Evolutionary conservation across 2,329 filamentous ascomycete species (phyloP).

Genomic region (Diaporthe ampelina): DNA sequence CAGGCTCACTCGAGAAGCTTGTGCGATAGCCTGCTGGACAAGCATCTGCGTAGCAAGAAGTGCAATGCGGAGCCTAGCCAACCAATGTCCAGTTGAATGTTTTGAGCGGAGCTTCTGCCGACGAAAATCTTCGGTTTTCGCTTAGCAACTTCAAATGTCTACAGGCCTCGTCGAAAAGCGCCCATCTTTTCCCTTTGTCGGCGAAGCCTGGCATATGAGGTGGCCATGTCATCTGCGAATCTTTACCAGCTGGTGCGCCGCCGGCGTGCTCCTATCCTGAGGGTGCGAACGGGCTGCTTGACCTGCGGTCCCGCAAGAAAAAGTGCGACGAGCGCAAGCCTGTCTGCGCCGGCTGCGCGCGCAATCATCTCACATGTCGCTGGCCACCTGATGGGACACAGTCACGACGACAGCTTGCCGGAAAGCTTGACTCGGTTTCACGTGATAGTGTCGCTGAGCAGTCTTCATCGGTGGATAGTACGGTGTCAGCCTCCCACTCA

Average conservation of each 20-base stretch:
- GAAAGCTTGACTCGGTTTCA: background rate
- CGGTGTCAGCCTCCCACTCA: background rate
- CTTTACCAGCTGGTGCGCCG: background rate
- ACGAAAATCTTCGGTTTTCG: background rate
- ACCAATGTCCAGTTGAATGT: too few relatives aligned
- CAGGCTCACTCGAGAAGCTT: too few relatives aligned
- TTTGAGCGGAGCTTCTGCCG: too few relatives aligned
- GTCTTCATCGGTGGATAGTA: background rate
- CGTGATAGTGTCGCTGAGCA: background rate
- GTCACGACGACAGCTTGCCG: background rate
- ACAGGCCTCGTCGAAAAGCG: too few relatives aligned
- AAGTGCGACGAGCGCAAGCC: background rate
- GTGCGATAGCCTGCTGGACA: too few relatives aligned
- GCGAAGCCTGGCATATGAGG: background rate
- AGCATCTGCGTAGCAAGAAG: too few relatives aligned
- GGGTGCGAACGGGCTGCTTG: background rate
- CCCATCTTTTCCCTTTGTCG: background rate
- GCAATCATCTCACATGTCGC: background rate
- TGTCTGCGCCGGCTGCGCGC: background rate
- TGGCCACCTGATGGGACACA: background rate
- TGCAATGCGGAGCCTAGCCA: background rate
- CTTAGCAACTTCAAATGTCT: too few relatives aligned
- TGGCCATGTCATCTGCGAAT: background rate
- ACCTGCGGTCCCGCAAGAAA: background rate
- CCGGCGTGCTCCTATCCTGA: background rate